Evolutionary conservation across 176 grass and related monocot species (phyloP).

Genomic region (Chrysopogon serrulatus): DNA sequence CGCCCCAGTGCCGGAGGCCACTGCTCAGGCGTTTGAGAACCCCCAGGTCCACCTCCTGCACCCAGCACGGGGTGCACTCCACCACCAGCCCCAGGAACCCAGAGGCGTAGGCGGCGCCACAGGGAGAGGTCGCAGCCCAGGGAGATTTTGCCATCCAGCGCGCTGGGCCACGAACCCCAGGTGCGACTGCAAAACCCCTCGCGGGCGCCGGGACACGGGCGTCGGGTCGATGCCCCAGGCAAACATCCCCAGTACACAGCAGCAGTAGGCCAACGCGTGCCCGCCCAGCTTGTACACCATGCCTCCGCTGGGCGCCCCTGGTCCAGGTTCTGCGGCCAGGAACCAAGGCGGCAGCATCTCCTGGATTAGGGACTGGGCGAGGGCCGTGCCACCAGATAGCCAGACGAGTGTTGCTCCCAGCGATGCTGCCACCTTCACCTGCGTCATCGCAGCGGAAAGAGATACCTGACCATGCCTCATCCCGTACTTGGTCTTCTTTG

Average conservation of each 20-base stretch:
- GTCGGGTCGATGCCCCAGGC: conserved; percentile 79
- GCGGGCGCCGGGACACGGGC: conserved; percentile 53
- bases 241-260: conserved; percentile 79
- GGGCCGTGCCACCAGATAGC: conserved; percentile 74
- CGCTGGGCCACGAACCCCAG: conserved; percentile 77
- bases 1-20: conserved; percentile 69
- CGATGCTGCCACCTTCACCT: conserved; percentile 71
- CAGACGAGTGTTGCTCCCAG: conserved; percentile 79
- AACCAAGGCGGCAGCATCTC: conserved; percentile 97
- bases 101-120: conserved; percentile 72
- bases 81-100: conserved; percentile 83
- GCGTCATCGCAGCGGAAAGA: conserved; percentile 61
- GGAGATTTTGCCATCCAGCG: conserved; percentile 77
- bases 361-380: conserved; percentile 80
- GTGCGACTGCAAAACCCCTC: conserved; percentile 59
- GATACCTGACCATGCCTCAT: conserved; percentile 67
- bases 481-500: conserved; percentile 68
- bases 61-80: conserved; percentile 76
- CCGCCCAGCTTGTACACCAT: conserved; percentile 65
- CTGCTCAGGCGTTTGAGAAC: conserved; percentile 57
- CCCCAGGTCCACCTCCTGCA: conserved; percentile 66
- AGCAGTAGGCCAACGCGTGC: conserved; percentile 69
- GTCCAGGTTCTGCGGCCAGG: conserved; percentile 54
- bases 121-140: conserved; percentile 67
- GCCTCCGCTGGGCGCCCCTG: conserved; percentile 48